Base-by-base conservation (phyloP, 345 rosid species). In the Pseudoturritis turrita region DNA sequence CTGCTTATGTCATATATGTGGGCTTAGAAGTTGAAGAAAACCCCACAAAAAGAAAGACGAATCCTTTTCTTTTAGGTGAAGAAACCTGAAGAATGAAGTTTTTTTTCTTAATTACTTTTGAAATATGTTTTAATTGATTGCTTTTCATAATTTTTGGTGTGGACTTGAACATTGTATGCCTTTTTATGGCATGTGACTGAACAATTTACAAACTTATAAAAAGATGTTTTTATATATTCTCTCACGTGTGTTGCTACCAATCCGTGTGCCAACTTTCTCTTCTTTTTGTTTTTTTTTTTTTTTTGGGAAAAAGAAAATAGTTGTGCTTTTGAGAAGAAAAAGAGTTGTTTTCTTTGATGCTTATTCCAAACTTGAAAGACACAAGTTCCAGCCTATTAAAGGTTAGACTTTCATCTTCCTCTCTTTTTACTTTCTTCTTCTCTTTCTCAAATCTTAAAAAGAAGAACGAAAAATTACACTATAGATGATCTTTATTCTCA, bases 181-280 rank as follows among this genome's bases (percentile, higher is more conserved):
- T 70, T 70, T 76, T 70, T 39, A 66, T 63, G 66, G 79, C 76
- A 63, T 76, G 79, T 56, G 71, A 76, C 33, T n/a, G 37, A 62
- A 68, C 64, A 62, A 53, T 36, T 18, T 23, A 25, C 62, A 33
- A 67, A 59, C 55, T 60, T 60, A 25, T 35, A 29, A 33, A 75
- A 68, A 61, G 50, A 52, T 59, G 28, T 70, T 46, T 46, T 68
- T 26, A 29, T 36, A 10, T 62, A 46, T 69, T 68, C 79, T 76
- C 67, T 70, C 76, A 76, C 75, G 80, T 76, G 79, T 76, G 68
- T 28, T 47, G 39, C 56, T 44, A 70, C 75, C 61, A 76, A 70
- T 70, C 5, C 79, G 76, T 76, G 76, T 63, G 71, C 57, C 29
- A 76, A 55, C 79, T 55, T 70, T 62, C 52, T 70, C 60, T 76